Conservation (phyloP, 768 basidiomycete genomes). For the Boletus rufocinnamomeus region DNA sequence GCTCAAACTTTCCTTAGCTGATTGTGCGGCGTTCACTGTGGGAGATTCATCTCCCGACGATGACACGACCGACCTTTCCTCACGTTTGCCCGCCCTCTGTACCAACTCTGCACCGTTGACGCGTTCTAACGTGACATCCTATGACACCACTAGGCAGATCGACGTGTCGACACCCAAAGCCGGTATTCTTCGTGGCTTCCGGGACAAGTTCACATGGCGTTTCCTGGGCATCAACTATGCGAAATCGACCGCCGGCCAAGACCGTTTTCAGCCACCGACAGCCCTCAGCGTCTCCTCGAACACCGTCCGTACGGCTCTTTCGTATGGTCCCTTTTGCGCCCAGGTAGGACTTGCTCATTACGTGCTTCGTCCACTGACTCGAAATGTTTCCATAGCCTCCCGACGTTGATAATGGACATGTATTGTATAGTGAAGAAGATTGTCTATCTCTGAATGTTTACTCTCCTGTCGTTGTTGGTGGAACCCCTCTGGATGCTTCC, state of each 20-base stretch:
- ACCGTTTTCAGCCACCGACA: constrained; percentile 16
- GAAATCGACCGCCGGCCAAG: constrained; percentile 4
- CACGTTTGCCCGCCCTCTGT: constrained; percentile 16
- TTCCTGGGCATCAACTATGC: constrained; percentile 23
- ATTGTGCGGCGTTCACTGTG: constrained; percentile 3
- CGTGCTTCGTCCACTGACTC: neutral
- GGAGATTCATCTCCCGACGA: neutral
- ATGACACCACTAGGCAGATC: constrained; percentile 18
- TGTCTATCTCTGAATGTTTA: constrained; percentile 25
- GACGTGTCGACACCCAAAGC: constrained; percentile 16
- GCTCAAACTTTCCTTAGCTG: neutral
- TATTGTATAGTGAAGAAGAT: constrained; percentile 14
- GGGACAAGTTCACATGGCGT: constrained; percentile 22
- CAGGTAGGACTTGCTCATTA: constrained; percentile 7
- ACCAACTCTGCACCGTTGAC: constrained; percentile 24
- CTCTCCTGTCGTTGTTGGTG: constrained; percentile 9
- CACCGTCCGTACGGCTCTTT: constrained; percentile 2
- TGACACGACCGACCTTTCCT: neutral
- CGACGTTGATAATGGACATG: constrained; percentile 16
- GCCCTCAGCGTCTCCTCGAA: constrained; percentile 9
- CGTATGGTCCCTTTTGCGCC: constrained; percentile 23
- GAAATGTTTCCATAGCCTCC: constrained; percentile 9
- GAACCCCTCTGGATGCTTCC: neutral
- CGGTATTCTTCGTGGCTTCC: constrained; percentile 21
- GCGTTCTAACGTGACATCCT: constrained; percentile 23